phyloP scores from a whole-genome alignment of 768 basidiomycete species.

The Termitomyces sp. region DNA sequence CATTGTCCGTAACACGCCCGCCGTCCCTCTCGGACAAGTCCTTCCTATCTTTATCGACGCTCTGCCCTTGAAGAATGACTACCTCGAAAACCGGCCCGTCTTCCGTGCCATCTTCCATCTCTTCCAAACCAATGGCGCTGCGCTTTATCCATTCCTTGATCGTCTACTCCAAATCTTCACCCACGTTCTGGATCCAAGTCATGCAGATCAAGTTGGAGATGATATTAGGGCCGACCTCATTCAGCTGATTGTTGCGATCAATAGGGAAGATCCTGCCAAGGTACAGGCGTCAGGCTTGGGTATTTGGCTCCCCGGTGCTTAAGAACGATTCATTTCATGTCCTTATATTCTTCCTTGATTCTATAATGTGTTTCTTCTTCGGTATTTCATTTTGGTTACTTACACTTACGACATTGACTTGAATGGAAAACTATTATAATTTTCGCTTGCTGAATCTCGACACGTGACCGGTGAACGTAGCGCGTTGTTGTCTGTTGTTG shows the following conservation, averaged over 20 bases:
- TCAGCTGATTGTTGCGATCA: slow-evolving; percentile 67
- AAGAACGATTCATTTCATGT: slow-evolving; percentile 9
- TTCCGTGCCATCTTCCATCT: slow-evolving; percentile 89
- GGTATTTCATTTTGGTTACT: slow-evolving; percentile 15
- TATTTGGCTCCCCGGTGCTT: slow-evolving; percentile 47
- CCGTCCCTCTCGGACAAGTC: slow-evolving; percentile 87
- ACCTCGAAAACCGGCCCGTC: slow-evolving; percentile 84
- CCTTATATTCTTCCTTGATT: slow-evolving; percentile 14
- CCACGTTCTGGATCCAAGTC: slow-evolving; percentile 74
- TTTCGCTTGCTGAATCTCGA: neutral
- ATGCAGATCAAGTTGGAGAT: slow-evolving; percentile 73
- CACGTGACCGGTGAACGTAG: neutral
- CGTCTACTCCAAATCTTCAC: slow-evolving; percentile 75
- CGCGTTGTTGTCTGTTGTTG: slow-evolving; percentile 29
- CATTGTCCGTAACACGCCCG: slow-evolving; percentile 72
- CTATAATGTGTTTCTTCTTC: slow-evolving; percentile 7
- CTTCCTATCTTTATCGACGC: slow-evolving; percentile 79
- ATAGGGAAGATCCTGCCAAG: slow-evolving; percentile 70
- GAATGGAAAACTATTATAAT: too few relatives aligned
- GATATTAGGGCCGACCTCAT: slow-evolving; percentile 77
- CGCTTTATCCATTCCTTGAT: slow-evolving; percentile 75
- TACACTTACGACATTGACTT: slow-evolving; percentile 4
- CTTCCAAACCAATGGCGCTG: slow-evolving; percentile 70
- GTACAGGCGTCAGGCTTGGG: slow-evolving; percentile 77
- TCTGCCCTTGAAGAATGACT: slow-evolving; percentile 86